Evolutionary conservation across 495 filamentous ascomycete genomes (phyloP), one percentile per base, ranked within the genome.

Genomic region (Usnea hakonensis): DNA sequence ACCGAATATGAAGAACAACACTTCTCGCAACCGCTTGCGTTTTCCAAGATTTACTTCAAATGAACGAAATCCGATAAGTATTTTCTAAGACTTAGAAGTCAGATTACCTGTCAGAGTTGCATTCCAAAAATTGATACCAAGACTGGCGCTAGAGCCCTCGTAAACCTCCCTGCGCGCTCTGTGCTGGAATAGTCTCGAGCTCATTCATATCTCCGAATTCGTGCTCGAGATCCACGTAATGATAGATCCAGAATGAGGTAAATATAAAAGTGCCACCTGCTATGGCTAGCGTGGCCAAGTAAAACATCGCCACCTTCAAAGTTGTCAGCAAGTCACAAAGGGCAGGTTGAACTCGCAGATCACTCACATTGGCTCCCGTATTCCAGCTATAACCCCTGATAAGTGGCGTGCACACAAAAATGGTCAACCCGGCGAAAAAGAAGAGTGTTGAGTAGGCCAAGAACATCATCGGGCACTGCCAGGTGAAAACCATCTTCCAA

Each of bases 201-300:
- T 60, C 64, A 7, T 26, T 30, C 4, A 56, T 17, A 8, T 64
- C 55, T 36, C 23, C 9, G 19, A 44, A 28, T 6, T 55, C 62
- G 26, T 63, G 54, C 16, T 70, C 69, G 23, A 71, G 57, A 66
- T 70, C 60, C 21, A 70, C 67, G 44, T 65, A 71, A 33, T 61
- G 65, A 55, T 71, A 73, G n/a, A 68, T 62, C 70, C 71, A 73
- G 54, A 67, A 73, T n/a, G 69, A 68, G 48, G 67, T 66, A 58
- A 67, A 69, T 4, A 69, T 35, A 26, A 73, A 73, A 26, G 60
- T 66, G 32, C 58, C 21, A 5, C 66, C 64, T n/a, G 67, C 58
- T 19, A 67, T 28, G 19, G 50, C 61, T 19, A 43, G 46, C 26
- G 64, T 60, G 21, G 26, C 58, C 8, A 73, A 62, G 30, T 71